Percentiles rank a stretch among this genome's conserved stretches.
Conservation (phyloP, 768 basidiomycete genomes). For the Lyophyllum semitale region DNA sequence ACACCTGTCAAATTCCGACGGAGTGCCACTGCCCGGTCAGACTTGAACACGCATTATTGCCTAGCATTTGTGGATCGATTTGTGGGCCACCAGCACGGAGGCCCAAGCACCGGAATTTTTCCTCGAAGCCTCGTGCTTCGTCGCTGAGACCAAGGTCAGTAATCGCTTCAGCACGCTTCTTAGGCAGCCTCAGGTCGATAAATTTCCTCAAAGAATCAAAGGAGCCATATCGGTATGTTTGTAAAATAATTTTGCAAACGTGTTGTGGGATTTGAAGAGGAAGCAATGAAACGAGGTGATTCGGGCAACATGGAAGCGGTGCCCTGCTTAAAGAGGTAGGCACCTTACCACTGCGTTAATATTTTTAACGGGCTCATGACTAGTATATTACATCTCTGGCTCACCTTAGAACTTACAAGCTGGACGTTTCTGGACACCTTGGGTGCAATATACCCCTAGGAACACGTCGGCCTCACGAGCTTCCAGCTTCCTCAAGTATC, state of each 20-base stretch:
- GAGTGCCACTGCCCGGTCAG: neutral
- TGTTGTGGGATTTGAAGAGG: neutral
- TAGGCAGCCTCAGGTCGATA: neutral
- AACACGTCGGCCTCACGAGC: neutral
- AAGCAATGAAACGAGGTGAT: neutral
- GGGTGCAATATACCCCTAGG: neutral
- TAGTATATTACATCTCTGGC: neutral
- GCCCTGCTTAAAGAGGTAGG: neutral
- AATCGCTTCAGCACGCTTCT: neutral
- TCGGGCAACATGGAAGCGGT: conserved; percentile 8
- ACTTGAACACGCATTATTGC: neutral
- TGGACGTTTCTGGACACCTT: neutral
- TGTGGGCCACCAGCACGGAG: conserved; percentile 1
- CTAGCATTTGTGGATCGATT: conserved; percentile 1
- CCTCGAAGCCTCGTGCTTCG: neutral
- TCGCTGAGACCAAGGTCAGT: neutral
- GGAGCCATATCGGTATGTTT: neutral
- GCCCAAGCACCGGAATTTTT: conserved; percentile 1
- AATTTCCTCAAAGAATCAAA: neutral
- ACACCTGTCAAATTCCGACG: neutral
- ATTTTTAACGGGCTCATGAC: neutral
- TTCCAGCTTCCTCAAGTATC: neutral
- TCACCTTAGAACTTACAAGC: neutral
- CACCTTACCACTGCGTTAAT: neutral
- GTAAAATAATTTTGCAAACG: neutral